Conservation (phyloP, 2,329 filamentous ascomycete species). For the Atkinsonella hypoxylon region DNA sequence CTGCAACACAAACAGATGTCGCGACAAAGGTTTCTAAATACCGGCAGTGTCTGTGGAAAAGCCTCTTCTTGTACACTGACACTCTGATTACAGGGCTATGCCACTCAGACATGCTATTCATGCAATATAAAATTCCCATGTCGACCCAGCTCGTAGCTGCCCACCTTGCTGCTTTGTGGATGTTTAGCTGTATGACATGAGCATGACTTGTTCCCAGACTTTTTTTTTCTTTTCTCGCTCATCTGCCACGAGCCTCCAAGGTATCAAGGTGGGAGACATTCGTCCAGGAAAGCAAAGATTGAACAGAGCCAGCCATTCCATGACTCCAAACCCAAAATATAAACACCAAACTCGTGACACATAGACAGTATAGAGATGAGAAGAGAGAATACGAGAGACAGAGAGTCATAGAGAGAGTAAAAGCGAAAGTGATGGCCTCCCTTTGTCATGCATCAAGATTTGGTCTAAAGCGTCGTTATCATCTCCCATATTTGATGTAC, state of each 20-base stretch:
- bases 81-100: constrained; percentile 6
- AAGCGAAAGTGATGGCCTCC: constrained; percentile 31
- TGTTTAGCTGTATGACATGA: neutral
- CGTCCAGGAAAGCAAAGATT: constrained; percentile 11
- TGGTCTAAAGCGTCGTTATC: constrained; percentile 32
- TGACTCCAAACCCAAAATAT: constrained; percentile 8
- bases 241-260: constrained; percentile 1
- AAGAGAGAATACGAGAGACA: neutral
- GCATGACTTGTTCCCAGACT: neutral
- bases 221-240: neutral
- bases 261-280: constrained; percentile 7
- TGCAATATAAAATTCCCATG: constrained; percentile 1
- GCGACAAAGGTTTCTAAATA: neutral
- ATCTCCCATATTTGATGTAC: constrained; percentile 22
- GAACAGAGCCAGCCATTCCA: constrained; percentile 12
- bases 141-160: neutral
- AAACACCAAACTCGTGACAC: constrained; percentile 14
- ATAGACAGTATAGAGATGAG: constrained; percentile 10
- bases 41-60: neutral
- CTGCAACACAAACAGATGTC: neutral
- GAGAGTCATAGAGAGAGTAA: neutral
- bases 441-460: constrained; percentile 37
- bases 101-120: constrained; percentile 6
- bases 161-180: neutral
- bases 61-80: constrained; percentile 6